A percentile compares a stretch with the other conserved stretches of the same genome.
These are phyloP conservation scores for Dendrobium chrysotoxum DNA, from an alignment of 106 monocot genomes.

Conservation along the genomic window DNA sequence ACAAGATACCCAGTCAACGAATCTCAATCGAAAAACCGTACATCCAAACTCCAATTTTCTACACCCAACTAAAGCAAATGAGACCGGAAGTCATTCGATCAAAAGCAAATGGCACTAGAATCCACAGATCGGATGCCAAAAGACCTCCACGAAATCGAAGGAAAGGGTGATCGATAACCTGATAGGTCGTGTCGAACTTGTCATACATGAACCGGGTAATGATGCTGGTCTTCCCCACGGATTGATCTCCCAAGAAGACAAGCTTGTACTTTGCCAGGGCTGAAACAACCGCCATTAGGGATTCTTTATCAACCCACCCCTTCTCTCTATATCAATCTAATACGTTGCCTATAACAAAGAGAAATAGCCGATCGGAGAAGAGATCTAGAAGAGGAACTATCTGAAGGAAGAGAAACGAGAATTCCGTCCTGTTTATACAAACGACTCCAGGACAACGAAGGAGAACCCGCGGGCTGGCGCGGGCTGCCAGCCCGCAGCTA, in stretches of 20 bases:
- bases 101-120: conserved; percentile 4
- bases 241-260: conserved; percentile 23
- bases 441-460: neutral
- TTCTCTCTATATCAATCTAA: neutral
- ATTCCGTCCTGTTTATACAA: neutral
- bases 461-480: neutral
- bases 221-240: conserved; percentile 26
- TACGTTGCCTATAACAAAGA: neutral
- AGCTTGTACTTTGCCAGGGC: conserved; percentile 24
- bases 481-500: neutral
- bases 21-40: neutral
- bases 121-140: neutral
- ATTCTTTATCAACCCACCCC: neutral
- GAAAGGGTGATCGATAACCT: conserved; percentile 2
- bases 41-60: neutral
- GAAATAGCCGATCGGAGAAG: neutral
- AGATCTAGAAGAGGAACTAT: neutral
- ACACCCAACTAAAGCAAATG: neutral
- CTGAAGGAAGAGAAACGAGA: neutral
- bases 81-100: neutral
- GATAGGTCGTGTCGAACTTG: conserved; percentile 25
- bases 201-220: conserved; percentile 24
- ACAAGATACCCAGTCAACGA: neutral
- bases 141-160: neutral
- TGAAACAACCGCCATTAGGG: conserved; percentile 19